Evolutionary conservation across 495 filamentous ascomycete genomes (phyloP), one percentile per base, ranked within the genome.

Genomic region (Tuber borchii): DNA sequence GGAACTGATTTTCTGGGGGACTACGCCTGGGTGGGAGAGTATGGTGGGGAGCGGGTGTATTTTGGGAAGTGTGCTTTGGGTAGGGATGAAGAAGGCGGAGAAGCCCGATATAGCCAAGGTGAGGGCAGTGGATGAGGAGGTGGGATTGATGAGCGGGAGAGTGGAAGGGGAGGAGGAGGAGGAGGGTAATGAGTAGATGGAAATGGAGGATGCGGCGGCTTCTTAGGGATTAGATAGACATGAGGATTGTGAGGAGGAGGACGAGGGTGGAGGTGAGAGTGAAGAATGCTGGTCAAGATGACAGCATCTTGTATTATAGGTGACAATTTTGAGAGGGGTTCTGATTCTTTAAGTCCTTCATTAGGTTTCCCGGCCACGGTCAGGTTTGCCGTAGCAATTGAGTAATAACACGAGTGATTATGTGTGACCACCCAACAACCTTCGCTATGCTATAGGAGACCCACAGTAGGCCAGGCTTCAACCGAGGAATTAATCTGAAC

Each of bases 31-130:
- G 31, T 80, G 86, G 45, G 84, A 90, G 78, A 93, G 91, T 73
- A 87, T 94, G 75, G 83, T 87, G 1, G 95, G 95, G 12, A 93
- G 91, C 51, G 90, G 86, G 43, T 81, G 97, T 77, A 97, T 98
- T 76, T 83, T 97, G 42, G 91, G 90, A 9, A 91, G 91, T 78
- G 94, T 94, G 34, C 82, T 97, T 9, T 95, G 90, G 86, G 91
- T 94, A 74, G 92, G 91, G 0, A 81, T 93, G 78, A 83, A 84
- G 68, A 89, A 87, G 83, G 82, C 83, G 70, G 75, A 76, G 37
- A 73, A 72, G 20, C 71, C 65, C 2, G 77, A 75, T 26, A 71
- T 71, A n/a, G 80, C 76, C 34, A 40, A 71, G 51, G 69, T 10
- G 26, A 16, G 17, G 74, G 0, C 4, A 22, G 40, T 1, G 48